Conservation (phyloP, 1,284 basidiomycete genomes). For the Ustilago shanxiensis region DNA sequence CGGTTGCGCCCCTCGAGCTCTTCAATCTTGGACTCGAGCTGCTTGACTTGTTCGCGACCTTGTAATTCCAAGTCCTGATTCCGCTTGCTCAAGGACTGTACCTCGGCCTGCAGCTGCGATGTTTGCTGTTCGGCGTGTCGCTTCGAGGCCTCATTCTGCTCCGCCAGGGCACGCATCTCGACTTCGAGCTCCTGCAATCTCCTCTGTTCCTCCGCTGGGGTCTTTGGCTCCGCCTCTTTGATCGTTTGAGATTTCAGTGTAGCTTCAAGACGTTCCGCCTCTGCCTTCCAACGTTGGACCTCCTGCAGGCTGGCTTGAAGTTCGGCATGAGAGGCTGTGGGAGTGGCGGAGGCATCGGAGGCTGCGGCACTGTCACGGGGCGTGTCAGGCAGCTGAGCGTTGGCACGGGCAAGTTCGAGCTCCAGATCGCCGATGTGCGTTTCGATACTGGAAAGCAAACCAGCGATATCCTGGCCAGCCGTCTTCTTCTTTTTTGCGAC, state of each 20-base stretch:
- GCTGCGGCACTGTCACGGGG: slow-evolving; percentile 16
- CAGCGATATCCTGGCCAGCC: slow-evolving; percentile 60
- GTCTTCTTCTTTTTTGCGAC: slow-evolving; percentile 54
- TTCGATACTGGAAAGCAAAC: slow-evolving; percentile 58
- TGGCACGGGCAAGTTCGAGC: slow-evolving; percentile 53
- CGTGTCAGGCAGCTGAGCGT: slow-evolving; percentile 14
- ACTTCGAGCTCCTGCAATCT: slow-evolving; percentile 22
- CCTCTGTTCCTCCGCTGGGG: slow-evolving; percentile 7
- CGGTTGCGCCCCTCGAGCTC: slow-evolving; percentile 18
- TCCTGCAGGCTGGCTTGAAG: slow-evolving; percentile 24
- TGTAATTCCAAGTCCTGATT: slow-evolving; percentile 20
- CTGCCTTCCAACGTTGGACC: slow-evolving; percentile 22
- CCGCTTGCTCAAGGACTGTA: slow-evolving; percentile 15
- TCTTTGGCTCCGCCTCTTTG: slow-evolving; percentile 2
- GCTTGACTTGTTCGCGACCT: slow-evolving; percentile 10
- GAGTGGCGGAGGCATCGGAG: slow-evolving; percentile 7
- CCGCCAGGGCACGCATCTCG: slow-evolving; percentile 13
- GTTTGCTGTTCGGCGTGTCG: slow-evolving; percentile 6
- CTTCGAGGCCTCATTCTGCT: slow-evolving; percentile 13
- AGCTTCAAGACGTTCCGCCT: slow-evolving; percentile 26
- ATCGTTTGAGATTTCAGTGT: slow-evolving; percentile 9
- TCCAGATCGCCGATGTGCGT: slow-evolving; percentile 62
- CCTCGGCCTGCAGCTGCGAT: slow-evolving; percentile 17
- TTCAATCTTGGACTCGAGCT: slow-evolving; percentile 28
- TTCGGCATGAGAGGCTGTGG: slow-evolving; percentile 1